phyloP scores from a whole-genome alignment of 495 filamentous ascomycete species.

The Lichenothelia convexa region DNA sequence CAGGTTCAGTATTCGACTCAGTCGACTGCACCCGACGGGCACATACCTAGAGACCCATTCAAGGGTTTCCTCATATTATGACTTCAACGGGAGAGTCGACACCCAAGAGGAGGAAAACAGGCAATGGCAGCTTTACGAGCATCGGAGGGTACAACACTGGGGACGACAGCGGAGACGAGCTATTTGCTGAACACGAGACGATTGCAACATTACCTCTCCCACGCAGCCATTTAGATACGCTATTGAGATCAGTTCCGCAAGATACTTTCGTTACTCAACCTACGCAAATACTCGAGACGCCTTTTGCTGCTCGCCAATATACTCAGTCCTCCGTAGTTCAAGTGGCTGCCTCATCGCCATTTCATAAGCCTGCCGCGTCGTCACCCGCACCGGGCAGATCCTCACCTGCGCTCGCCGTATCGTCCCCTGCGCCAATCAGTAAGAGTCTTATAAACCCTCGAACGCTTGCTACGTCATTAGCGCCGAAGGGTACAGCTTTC shows the following conservation, averaged over 20 bases:
- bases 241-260: too few relatives aligned
- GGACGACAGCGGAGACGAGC: slow-evolving; percentile 36
- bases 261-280: slow-evolving; percentile 13
- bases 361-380: slow-evolving; percentile 24
- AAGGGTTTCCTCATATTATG: background rate
- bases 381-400: slow-evolving; percentile 26
- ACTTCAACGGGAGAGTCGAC: slow-evolving; percentile 19
- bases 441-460: too few relatives aligned
- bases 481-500: slow-evolving; percentile 60
- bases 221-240: too few relatives aligned
- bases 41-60: background rate
- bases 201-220: slow-evolving; percentile 38
- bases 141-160: slow-evolving; percentile 24
- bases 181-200: slow-evolving; percentile 36
- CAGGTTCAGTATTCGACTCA: background rate
- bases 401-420: slow-evolving; percentile 2
- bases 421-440: background rate
- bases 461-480: slow-evolving; percentile 41
- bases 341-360: slow-evolving; percentile 69
- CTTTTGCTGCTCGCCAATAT: background rate
- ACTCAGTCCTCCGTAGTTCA: slow-evolving; percentile 43
- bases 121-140: slow-evolving; percentile 14
- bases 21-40: background rate
- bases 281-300: slow-evolving; percentile 6
- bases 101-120: slow-evolving; percentile 28